These are phyloP conservation scores for Rhizopogon rudus DNA, from an alignment of 768 basidiomycete species.

Conservation along the genomic window DNA sequence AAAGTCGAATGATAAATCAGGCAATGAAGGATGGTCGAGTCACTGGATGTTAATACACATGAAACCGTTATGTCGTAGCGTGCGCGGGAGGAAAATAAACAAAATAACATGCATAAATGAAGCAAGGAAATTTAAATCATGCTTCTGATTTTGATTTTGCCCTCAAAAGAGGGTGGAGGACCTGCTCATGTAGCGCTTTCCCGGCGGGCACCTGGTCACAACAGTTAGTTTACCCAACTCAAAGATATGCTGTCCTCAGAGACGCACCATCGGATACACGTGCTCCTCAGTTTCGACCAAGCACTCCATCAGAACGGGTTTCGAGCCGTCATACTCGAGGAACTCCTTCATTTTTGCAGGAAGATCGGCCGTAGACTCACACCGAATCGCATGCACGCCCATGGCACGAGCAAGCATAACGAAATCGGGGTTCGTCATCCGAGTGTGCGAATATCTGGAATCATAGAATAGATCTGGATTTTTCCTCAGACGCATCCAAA, in stretches of 20 bases:
- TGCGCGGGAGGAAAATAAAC: no score
- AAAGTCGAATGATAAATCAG: no score
- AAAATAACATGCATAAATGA: no score
- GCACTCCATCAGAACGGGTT: slow-evolving; percentile 91
- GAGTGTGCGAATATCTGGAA: slow-evolving; percentile 92
- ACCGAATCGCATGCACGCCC: slow-evolving; percentile 88
- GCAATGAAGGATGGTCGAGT: no score
- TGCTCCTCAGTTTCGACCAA: slow-evolving; percentile 79
- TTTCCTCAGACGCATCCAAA: background rate
- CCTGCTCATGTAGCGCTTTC: slow-evolving; percentile 89
- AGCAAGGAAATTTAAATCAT: slow-evolving; percentile 5
- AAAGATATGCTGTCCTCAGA: background rate
- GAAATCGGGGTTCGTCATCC: slow-evolving; percentile 96
- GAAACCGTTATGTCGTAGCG: no score
- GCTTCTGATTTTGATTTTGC: slow-evolving; percentile 20
- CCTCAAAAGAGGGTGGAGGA: slow-evolving; percentile 61
- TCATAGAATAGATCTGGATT: slow-evolving; percentile 88
- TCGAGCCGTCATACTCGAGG: slow-evolving; percentile 84
- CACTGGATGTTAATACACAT: no score
- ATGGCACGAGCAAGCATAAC: slow-evolving; percentile 85
- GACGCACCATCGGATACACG: slow-evolving; percentile 83
- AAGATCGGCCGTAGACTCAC: slow-evolving; percentile 63
- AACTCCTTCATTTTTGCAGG: slow-evolving; percentile 98
- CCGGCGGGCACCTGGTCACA: slow-evolving; percentile 76
- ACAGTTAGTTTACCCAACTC: slow-evolving; percentile 1